Evolutionary conservation across 768 basidiomycete genomes (phyloP), one percentile per base, ranked within the genome.

Genomic region (Chlorophyllum brunneum): DNA sequence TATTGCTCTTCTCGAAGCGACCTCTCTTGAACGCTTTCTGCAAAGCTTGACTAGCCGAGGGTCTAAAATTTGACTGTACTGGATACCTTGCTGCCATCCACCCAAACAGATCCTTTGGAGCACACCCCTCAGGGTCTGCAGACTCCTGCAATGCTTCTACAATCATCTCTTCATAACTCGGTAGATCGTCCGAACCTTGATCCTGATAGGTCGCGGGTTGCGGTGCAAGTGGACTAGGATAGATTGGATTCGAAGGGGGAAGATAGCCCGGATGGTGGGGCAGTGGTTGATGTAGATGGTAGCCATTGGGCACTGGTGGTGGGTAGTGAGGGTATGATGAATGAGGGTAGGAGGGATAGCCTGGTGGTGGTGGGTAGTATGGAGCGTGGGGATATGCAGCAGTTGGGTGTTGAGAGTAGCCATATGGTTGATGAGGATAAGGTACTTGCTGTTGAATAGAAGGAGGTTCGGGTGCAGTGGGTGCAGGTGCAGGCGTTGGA

Each of bases 91-190:
- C 72, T 3, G 84, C 84, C 86, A 94, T 94, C 87, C 87, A 90
- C 5, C 79, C 70, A 64, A 91, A 94, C 26, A 94, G 62, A 54
- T 83, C 82, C 64, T 89, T 92, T n/a, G 92, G 92, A 5, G 84
- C 84, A 50, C 80, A 80, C 15, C 92, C 92, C 40, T 93, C 87
- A 1, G 82, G 73, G 52, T 90, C 88, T 5, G 69, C 72, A 37
- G 79, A 75, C 50, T 85, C 86, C 11, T 72, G 67, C 22, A 94
- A 70, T 0, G 89, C 90, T 62, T 88, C 86, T 9, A 86, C 87
- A 15, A 93, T 88, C 92, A 94, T 94, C 56, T 93, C 91, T 62
- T 94, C 91, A 52, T 94, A 94, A 57, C 86, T 88, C 5, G 91
- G 91, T 43, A 93, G 73, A 59, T 90, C 80, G 26, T 79, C 78